A percentile compares a stretch with the other conserved stretches of the same genome.
Conservation (phyloP, 306 rosid genomes). For the Gynostemma pentaphyllum region DNA sequence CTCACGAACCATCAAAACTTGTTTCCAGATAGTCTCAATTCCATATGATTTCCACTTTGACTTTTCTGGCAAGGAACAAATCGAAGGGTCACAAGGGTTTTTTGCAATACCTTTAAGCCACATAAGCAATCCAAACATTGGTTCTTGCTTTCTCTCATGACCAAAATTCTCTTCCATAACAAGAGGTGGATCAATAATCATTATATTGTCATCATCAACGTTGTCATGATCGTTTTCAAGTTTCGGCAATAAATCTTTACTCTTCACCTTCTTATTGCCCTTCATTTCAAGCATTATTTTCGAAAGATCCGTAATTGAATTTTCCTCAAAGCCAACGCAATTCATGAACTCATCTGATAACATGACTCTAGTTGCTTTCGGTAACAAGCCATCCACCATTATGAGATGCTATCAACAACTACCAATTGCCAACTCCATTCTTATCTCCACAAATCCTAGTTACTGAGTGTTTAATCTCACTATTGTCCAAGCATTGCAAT, state of each 20-base stretch:
- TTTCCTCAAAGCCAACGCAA: neutral
- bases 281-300: conserved; percentile 6
- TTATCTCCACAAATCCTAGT: neutral
- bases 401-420: neutral
- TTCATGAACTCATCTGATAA: conserved; percentile 8
- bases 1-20: conserved; percentile 53
- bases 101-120: conserved; percentile 49
- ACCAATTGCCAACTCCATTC: neutral
- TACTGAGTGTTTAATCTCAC: neutral
- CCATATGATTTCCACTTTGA: conserved; percentile 47
- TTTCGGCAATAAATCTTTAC: neutral
- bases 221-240: neutral
- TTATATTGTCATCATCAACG: neutral
- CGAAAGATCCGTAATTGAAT: conserved; percentile 7
- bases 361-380: neutral
- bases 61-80: conserved; percentile 47
- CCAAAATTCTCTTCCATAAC: conserved; percentile 19
- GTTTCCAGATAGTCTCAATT: conserved; percentile 49
- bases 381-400: neutral
- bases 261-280: conserved; percentile 25
- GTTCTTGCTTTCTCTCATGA: conserved; percentile 14
- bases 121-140: conserved; percentile 24
- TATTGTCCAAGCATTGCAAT: neutral
- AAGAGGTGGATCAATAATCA: neutral
- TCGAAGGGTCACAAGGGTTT: conserved; percentile 45